Base-by-base conservation (phyloP, 352 stramenopile genomes). In the Aphanomyces euteiches region DNA sequence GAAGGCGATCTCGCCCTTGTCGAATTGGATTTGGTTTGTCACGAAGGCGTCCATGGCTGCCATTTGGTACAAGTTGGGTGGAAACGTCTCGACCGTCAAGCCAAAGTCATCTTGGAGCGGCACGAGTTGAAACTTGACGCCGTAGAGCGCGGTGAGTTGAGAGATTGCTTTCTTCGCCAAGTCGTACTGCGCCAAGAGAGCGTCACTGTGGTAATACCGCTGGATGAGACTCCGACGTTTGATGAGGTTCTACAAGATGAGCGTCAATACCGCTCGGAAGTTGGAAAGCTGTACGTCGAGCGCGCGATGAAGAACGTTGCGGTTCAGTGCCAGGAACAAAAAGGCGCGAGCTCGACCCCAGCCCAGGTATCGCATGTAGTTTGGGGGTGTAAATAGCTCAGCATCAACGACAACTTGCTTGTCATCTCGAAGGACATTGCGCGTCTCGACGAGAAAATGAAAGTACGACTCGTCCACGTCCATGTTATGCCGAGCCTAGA, bases 401-500 rank as follows among this genome's bases (percentile, higher is more conserved):
- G 87, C 81, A 66, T 89, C 74, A 0, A 72, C 74, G 17, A 90
- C 79, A n/a, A 93, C 79, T 0, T 78, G 79, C n/a, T 77, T 57
- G 58, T 93, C 86, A 56, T 93, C 84, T 10, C 86, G 77, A 8
- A 93, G 69, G 6, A 93, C 86, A 0, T 75, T 70, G 0, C 71
- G 70, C 5, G 85, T 85, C 47, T 93, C 77, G 12, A 89, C 38
- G 45, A 93, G 70, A 39, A 93, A 91, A 40, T 78, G 74, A 60
- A 86, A 89, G 61, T 90, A 93, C 12, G 83, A 80, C 53, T 83
- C 83, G 73, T 93, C 86, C 7, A 84, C 84, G 83, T 83, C 90
- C 15, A 69, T 56, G 41, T 75, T 67, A 13, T 87, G 7, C 39
- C 76, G 86, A 7, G 87, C 77, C 72, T 87, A 57, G 53, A 19